phyloP scores from a whole-genome alignment of 768 basidiomycete genomes.

The Boletus patriciae region DNA sequence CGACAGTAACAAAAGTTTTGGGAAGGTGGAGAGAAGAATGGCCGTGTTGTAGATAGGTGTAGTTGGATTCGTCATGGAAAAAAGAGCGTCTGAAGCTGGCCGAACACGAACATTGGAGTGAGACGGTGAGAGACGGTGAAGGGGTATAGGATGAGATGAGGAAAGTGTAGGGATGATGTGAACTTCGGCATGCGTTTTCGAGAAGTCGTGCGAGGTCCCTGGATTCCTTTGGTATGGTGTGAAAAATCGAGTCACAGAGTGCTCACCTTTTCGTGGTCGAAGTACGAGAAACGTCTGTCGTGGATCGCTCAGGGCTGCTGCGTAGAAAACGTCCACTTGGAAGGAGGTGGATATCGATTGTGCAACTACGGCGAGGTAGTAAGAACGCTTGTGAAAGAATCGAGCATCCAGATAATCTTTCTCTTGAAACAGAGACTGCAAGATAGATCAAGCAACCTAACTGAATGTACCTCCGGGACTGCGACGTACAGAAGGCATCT shows the following conservation, averaged over 20 bases:
- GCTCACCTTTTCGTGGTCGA: slow-evolving; percentile 51
- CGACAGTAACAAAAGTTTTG: slow-evolving; percentile 38
- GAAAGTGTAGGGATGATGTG: slow-evolving; percentile 73
- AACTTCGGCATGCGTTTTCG: slow-evolving; percentile 68
- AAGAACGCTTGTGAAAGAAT: slow-evolving; percentile 90
- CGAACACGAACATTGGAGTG: slow-evolving; percentile 63
- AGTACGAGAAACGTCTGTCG: slow-evolving; percentile 67
- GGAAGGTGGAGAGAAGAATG: slow-evolving; percentile 50
- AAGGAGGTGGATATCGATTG: slow-evolving; percentile 51
- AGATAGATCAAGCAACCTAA: background rate
- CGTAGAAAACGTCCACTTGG: slow-evolving; percentile 59
- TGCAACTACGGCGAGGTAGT: slow-evolving; percentile 82
- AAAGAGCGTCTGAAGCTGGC: slow-evolving; percentile 16
- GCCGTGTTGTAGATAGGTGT: slow-evolving; percentile 83
- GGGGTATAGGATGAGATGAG: slow-evolving; percentile 57
- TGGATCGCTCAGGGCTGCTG: slow-evolving; percentile 57
- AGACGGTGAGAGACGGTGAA: slow-evolving; percentile 69
- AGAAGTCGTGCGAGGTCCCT: slow-evolving; percentile 63
- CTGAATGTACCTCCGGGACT: background rate
- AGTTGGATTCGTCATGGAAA: slow-evolving; percentile 35
- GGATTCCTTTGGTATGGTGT: background rate
- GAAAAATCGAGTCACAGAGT: slow-evolving; percentile 25
- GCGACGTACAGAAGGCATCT: slow-evolving; percentile 78
- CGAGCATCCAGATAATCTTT: slow-evolving; percentile 91
- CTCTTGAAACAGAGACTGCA: slow-evolving; percentile 82